Percentiles rank a stretch among this genome's conserved stretches.
phyloP scores from a whole-genome alignment of 2,329 filamentous ascomycete genomes.

The Magnaporthiopsis incrustans region DNA sequence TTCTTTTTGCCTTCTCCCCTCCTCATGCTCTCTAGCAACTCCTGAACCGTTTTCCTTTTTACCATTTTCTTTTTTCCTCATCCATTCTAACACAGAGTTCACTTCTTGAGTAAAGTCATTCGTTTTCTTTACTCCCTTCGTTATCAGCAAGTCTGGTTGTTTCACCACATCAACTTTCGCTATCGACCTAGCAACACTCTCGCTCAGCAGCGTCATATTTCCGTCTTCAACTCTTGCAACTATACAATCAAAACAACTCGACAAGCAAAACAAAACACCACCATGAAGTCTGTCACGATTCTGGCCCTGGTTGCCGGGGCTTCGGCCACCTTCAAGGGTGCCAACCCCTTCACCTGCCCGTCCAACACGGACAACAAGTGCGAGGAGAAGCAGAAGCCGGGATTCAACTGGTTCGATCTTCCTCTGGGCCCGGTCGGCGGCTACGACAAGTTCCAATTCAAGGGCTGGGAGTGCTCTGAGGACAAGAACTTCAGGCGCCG shows the following conservation, averaged over 20 bases:
- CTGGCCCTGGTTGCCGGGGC: conserved; percentile 43
- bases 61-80: conserved; percentile 21
- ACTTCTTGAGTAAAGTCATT: conserved; percentile 39
- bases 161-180: conserved; percentile 15
- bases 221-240: neutral
- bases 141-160: conserved; percentile 10
- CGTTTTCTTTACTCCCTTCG: conserved; percentile 32
- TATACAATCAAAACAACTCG: neutral
- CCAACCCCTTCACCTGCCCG: conserved; percentile 55
- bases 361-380: conserved; percentile 72
- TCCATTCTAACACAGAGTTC: neutral
- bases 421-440: conserved; percentile 48
- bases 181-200: conserved; percentile 10
- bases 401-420: conserved; percentile 67
- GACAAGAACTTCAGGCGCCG: conserved; percentile 49
- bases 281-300: conserved; percentile 40
- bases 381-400: conserved; percentile 56
- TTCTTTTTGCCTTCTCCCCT: conserved; percentile 12
- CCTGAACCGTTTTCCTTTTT: conserved; percentile 17
- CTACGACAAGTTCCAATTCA: conserved; percentile 69
- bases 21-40: conserved; percentile 13
- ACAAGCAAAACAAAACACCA: conserved; percentile 13
- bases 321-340: conserved; percentile 30
- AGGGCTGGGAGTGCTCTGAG: conserved; percentile 56
- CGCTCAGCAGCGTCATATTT: conserved; percentile 9